Evolutionary conservation across 2,329 filamentous ascomycete genomes (phyloP).

Genomic region (Fusarium azukiicola): DNA sequence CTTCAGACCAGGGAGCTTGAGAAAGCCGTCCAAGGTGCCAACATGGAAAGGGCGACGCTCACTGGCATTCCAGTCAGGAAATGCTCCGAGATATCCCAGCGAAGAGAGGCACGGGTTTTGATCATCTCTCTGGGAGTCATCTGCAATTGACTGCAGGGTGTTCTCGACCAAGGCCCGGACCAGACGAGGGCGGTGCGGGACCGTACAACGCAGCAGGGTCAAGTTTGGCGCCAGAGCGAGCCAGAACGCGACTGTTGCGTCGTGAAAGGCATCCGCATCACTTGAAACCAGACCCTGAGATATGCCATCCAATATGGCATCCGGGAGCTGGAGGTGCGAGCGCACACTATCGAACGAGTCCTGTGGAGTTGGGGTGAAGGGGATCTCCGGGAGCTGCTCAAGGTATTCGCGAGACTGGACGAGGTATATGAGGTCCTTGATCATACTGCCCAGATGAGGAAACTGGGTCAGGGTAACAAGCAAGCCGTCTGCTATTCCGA

Average conservation of each 20-base stretch:
- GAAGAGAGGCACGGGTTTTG: neutral
- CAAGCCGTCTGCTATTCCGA: neutral
- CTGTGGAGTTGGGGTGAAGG: neutral
- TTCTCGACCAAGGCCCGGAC: neutral
- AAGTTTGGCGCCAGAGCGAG: neutral
- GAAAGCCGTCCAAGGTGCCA: neutral
- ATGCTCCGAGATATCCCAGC: neutral
- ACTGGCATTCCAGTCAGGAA: neutral
- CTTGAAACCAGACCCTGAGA: neutral
- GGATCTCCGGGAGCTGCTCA: neutral
- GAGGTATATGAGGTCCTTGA: neutral
- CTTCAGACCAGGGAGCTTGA: neutral
- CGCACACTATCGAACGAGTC: neutral
- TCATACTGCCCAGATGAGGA: neutral
- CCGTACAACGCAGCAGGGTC: neutral
- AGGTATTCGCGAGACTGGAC: neutral
- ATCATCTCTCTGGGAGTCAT: neutral
- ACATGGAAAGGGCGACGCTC: neutral
- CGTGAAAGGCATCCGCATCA: neutral
- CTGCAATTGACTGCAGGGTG: neutral
- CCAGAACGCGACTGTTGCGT: conserved; percentile 3
- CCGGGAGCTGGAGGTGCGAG: neutral
- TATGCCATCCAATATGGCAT: neutral
- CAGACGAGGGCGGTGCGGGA: neutral
- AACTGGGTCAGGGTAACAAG: neutral